Base-by-base conservation (phyloP, 2,329 filamentous ascomycete genomes). In the Clonostachys rhizophaga region DNA sequence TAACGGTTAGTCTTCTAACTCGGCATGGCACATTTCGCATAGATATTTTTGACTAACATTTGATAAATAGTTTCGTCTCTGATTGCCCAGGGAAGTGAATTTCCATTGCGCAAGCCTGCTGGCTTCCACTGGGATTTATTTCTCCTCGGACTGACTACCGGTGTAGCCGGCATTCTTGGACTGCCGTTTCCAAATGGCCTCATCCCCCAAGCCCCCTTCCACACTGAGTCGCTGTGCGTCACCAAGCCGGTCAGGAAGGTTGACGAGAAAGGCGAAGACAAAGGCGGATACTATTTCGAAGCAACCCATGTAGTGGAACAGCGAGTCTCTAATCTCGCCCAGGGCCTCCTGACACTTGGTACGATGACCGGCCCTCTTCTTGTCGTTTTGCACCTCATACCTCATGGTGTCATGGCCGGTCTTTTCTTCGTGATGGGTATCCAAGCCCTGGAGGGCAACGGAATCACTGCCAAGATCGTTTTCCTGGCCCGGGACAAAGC, bases 111-210 rank as follows among this genome's bases (percentile, higher is more conserved):
- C 18, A 92, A 92, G 58, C 88, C 89, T 4, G 86, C 88, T 41
- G 88, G 88, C 13, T 92, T 92, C 59, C 88, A 92, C 66, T 92
- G 88, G 88, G 88, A 92, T 56, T 65, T 92, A 37, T 91, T 91
- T 67, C 79, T 92, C 33, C 81, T 92, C 1, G 89, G 89, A 5
- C 69, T 89, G 30, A 91, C 87, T 2, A 91, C 88, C 0, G 86
- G 85, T 44, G 67, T 91, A 2, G 84, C 86, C 4, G 88, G 88
- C 11, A 72, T 92, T 24, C 72, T 92, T 13, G 88, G 89, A 14
- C 76, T 92, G 11, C 89, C 88, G 2, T 89, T 89, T 54, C 89
- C 89, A 45, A 92, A 92, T 61, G 88, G 88, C 34, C 79, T 92
- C 30, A 91, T 92, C 54, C 88, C 88, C 0, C 88, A 92, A 66